These are phyloP conservation scores for Coriolopsis trogii DNA, from an alignment of 1,284 basidiomycete species.

Conservation along the genomic window DNA sequence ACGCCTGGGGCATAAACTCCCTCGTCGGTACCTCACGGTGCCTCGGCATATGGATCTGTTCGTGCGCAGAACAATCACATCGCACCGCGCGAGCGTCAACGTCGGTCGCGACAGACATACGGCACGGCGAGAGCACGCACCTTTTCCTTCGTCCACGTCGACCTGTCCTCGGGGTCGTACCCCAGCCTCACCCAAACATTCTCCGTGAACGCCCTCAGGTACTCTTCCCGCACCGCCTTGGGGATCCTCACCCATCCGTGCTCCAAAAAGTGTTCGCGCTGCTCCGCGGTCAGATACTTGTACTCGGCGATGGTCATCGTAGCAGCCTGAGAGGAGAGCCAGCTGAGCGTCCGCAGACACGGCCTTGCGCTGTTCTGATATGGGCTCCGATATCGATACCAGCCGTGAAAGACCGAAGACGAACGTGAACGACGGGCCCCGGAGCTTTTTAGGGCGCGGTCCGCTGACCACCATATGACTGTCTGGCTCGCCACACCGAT, in stretches of 20 bases:
- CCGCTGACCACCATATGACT: background rate
- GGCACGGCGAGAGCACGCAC: conserved; percentile 9
- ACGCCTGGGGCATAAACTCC: conserved; percentile 38
- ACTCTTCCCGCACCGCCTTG: conserved; percentile 35
- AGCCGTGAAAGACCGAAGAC: too few relatives aligned
- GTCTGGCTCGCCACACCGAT: background rate
- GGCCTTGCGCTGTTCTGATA: too few relatives aligned
- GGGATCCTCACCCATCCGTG: conserved; percentile 39
- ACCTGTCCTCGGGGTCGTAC: conserved; percentile 36
- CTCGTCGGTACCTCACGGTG: conserved; percentile 36
- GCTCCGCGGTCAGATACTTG: conserved; percentile 31
- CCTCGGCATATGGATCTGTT: conserved; percentile 38
- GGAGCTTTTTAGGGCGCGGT: background rate
- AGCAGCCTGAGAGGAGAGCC: too few relatives aligned
- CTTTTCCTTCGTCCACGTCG: conserved; percentile 38
- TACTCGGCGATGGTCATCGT: conserved; percentile 29
- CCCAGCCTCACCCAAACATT: conserved; percentile 41
- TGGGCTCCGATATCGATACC: too few relatives aligned
- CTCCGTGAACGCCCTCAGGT: conserved; percentile 33
- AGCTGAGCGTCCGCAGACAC: background rate
- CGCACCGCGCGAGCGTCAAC: background rate
- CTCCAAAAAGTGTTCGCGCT: conserved; percentile 40
- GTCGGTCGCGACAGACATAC: background rate
- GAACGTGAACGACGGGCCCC: too few relatives aligned
- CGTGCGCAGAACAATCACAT: too few relatives aligned